Evolutionary conservation across 345 rosid genomes (phyloP).

Genomic region (Mangifera indica): DNA sequence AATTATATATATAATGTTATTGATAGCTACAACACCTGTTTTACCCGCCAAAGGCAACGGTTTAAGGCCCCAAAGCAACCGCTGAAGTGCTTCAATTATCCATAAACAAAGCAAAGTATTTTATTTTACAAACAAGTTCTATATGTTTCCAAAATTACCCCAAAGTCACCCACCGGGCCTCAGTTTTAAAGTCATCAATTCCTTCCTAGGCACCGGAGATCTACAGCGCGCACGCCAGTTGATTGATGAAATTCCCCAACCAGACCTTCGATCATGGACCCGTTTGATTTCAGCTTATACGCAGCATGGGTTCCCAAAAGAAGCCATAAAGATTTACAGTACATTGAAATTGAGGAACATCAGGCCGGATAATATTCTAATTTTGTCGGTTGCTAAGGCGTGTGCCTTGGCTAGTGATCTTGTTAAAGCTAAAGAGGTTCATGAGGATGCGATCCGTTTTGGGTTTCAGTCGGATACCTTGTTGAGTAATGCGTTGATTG

Average conservation of each 20-base stretch:
- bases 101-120: neutral
- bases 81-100: too few relatives aligned
- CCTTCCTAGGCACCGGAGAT: conserved; percentile 6
- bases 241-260: conserved; percentile 31
- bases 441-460: conserved; percentile 19
- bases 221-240: conserved; percentile 24
- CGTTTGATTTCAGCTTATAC: conserved; percentile 22
- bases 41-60: too few relatives aligned
- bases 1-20: too few relatives aligned
- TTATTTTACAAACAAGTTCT: neutral
- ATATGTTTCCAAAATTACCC: conserved; percentile 16
- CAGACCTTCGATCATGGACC: conserved; percentile 27
- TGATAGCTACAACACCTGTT: too few relatives aligned
- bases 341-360: conserved; percentile 7
- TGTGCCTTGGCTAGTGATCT: conserved; percentile 24
- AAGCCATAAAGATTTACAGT: conserved; percentile 16
- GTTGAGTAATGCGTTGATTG: conserved; percentile 31
- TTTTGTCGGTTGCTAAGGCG: conserved; percentile 23
- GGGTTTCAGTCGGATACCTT: conserved; percentile 17
- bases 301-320: conserved; percentile 19
- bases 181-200: conserved; percentile 13
- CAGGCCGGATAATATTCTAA: conserved; percentile 22
- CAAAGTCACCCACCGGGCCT: neutral
- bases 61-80: too few relatives aligned
- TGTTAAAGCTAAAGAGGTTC: conserved; percentile 27